A percentile compares a stretch with the other conserved stretches of the same genome.
phyloP scores from a whole-genome alignment of 1,284 basidiomycete species.

The Trametes sp. region DNA sequence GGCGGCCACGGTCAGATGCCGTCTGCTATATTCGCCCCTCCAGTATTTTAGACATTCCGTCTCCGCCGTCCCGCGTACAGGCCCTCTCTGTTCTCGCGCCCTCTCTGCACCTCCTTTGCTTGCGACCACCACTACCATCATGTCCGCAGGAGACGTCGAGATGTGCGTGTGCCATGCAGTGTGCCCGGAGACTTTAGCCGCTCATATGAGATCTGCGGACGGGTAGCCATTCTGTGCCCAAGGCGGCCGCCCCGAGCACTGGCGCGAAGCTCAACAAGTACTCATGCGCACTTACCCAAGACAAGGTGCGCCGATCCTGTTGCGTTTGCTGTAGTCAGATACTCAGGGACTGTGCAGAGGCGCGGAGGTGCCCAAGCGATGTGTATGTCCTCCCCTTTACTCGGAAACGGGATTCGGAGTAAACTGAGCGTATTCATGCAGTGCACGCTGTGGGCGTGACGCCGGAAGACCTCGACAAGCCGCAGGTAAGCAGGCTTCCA shows the following conservation, averaged over 20 bases:
- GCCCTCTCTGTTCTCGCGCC: constrained; percentile 3
- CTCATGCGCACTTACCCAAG: constrained; percentile 72
- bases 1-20: constrained; percentile 25
- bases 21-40: constrained; percentile 11
- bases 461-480: constrained; percentile 84
- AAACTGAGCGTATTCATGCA: constrained; percentile 39
- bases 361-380: constrained; percentile 84
- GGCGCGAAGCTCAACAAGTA: constrained; percentile 72
- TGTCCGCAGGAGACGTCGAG: constrained; percentile 32
- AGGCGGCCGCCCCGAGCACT: constrained; percentile 46
- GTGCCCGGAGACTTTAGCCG: not conserved
- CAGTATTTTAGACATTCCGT: constrained; percentile 12
- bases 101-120: constrained; percentile 14
- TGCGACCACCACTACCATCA: constrained; percentile 25
- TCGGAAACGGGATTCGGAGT: constrained; percentile 1
- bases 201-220: constrained; percentile 10
- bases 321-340: not conserved
- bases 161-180: constrained; percentile 19
- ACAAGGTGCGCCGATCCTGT: constrained; percentile 56
- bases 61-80: constrained; percentile 5
- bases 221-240: constrained; percentile 52
- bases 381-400: constrained; percentile 58
- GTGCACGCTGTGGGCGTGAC: constrained; percentile 80
- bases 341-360: constrained; percentile 48
- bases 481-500: constrained; percentile 62